Percentiles rank a stretch among this genome's conserved stretches.
Evolutionary conservation across 371 early-diverging fungal genomes (phyloP).

Genomic region (Lichtheimia hyalospora): DNA sequence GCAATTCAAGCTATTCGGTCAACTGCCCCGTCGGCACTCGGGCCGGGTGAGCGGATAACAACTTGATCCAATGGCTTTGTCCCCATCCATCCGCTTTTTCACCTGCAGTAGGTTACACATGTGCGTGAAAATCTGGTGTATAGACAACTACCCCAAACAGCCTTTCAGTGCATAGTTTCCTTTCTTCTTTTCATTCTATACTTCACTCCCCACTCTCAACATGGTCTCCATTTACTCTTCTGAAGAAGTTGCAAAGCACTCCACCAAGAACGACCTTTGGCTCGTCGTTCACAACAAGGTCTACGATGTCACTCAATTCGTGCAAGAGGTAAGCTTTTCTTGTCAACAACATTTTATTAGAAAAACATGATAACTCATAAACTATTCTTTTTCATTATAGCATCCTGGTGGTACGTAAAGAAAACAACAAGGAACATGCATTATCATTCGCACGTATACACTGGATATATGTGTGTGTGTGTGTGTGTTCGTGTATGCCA

Average conservation of each 20-base stretch:
- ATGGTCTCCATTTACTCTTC: slow-evolving; percentile 38
- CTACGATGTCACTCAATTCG: slow-evolving; percentile 80
- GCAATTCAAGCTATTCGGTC: too few relatives aligned
- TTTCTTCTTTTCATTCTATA: neutral
- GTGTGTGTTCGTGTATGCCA: neutral
- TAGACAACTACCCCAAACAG: neutral
- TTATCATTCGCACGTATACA: neutral
- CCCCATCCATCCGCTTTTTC: too few relatives aligned
- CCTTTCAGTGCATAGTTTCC: slow-evolving; percentile 9
- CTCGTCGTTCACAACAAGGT: slow-evolving; percentile 81
- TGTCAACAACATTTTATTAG: neutral
- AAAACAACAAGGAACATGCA: neutral
- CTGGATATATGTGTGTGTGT: too few relatives aligned
- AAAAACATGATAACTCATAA: neutral
- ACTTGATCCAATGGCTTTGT: neutral
- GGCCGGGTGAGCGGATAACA: neutral
- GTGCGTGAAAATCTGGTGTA: neutral
- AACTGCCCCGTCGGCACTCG: neutral
- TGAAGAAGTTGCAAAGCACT: slow-evolving; percentile 64
- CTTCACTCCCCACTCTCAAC: slow-evolving; percentile 8
- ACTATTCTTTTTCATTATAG: slow-evolving; percentile 15
- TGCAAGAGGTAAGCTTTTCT: slow-evolving; percentile 56
- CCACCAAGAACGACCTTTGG: slow-evolving; percentile 58
- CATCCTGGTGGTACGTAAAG: slow-evolving; percentile 50
- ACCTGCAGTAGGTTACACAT: too few relatives aligned